Evolutionary conservation across 2,329 filamentous ascomycete species (phyloP).

Genomic region (Dendryphion nanum): DNA sequence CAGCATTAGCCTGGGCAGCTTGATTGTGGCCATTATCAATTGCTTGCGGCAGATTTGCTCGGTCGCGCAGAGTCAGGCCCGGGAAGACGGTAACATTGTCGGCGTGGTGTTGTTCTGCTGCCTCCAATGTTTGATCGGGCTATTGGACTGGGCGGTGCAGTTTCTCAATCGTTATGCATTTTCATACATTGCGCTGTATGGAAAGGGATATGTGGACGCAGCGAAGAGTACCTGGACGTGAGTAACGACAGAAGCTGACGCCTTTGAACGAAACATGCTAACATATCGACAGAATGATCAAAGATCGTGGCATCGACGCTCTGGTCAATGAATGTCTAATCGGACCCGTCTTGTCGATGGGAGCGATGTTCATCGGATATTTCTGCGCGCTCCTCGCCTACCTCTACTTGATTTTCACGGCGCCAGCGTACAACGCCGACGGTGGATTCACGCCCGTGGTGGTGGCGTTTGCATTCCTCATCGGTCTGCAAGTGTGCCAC

Average conservation of each 20-base stretch:
- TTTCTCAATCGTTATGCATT: constrained; percentile 94
- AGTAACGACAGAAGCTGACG: constrained; percentile 18
- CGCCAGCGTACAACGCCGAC: constrained; percentile 71
- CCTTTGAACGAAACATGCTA: constrained; percentile 7
- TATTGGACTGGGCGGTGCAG: constrained; percentile 82
- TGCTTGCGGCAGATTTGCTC: constrained; percentile 79
- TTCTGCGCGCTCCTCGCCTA: constrained; percentile 79
- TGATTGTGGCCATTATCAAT: constrained; percentile 85
- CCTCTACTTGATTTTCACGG: constrained; percentile 79
- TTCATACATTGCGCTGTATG: constrained; percentile 89
- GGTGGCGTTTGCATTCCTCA: constrained; percentile 82
- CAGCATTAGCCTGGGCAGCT: constrained; percentile 80
- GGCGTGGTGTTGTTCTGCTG: constrained; percentile 69
- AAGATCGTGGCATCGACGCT: constrained; percentile 85
- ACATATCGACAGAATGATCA: constrained; percentile 65
- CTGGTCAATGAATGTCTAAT: constrained; percentile 84
- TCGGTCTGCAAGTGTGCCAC: constrained; percentile 85
- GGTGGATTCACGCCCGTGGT: constrained; percentile 73
- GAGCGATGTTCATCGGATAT: constrained; percentile 80
- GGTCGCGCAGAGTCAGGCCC: constrained; percentile 67
- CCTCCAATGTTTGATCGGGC: constrained; percentile 70
- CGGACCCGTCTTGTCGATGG: constrained; percentile 64
- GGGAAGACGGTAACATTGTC: constrained; percentile 66
- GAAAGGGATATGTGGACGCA: constrained; percentile 80
- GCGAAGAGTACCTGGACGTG: constrained; percentile 84